Conservation (phyloP, 208 protist genomes). For the Trichomonas tenax region DNA sequence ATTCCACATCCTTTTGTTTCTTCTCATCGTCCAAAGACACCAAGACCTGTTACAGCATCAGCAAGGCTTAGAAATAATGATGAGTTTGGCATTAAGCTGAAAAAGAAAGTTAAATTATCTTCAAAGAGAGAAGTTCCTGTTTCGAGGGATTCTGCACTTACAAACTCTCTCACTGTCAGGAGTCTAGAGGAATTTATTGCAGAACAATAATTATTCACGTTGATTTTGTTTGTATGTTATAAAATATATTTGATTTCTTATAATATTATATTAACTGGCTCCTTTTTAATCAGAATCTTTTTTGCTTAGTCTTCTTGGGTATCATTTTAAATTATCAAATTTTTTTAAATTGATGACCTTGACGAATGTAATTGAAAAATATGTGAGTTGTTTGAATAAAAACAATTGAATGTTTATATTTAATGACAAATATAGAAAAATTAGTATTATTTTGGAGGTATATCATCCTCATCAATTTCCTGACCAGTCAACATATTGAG, state of each 20-base stretch:
- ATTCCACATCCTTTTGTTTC: conserved; percentile 4
- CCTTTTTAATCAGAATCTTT: too few relatives aligned
- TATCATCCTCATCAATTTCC: background rate
- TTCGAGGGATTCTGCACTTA: background rate
- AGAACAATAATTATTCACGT: background rate
- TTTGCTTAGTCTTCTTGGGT: too few relatives aligned
- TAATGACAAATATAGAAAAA: background rate
- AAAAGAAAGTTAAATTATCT: background rate
- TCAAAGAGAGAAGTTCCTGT: background rate
- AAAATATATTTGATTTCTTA: too few relatives aligned
- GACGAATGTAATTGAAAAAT: too few relatives aligned
- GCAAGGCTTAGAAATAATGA: background rate
- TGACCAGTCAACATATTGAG: background rate
- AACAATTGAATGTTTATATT: background rate
- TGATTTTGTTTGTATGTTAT: too few relatives aligned
- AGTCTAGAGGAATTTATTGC: background rate
- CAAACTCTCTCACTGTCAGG: background rate
- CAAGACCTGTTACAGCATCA: background rate
- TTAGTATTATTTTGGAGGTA: background rate
- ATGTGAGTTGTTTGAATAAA: background rate
- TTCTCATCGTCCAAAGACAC: background rate
- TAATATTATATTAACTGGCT: too few relatives aligned
- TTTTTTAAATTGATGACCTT: too few relatives aligned
- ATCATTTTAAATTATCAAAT: too few relatives aligned
- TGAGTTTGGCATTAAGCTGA: background rate